Base-by-base conservation (phyloP, 1,139 yeast species). In the Pichia norvegensis region DNA sequence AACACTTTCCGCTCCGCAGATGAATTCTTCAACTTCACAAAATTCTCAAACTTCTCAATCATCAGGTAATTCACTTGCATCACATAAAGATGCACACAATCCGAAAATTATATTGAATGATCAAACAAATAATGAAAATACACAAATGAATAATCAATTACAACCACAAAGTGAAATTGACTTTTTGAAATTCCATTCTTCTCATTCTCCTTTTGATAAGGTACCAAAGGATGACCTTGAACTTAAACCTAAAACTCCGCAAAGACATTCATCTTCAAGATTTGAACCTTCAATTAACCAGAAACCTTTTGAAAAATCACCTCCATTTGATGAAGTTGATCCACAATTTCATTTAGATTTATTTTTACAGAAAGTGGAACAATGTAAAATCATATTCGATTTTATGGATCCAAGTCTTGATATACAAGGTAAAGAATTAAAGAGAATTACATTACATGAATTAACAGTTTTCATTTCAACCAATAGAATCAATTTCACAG, bases 381-480 rank as follows among this genome's bases (percentile, higher is more conserved):
- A 94, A 67, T 92, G 98, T 70, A 87, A 86, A 63, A 80, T 88
- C 38, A 79, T 92, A 71, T 92, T 92, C 69, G 97, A 92, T 67
- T 92, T 92, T 62, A 78, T 80, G 60, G 97, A 92, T 65, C 95
- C 97, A 8, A 84, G 95, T 13, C 80, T 81, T 49, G 97, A 92
- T 65, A 79, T 88, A 46, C 79, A 85, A 57, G 97, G 97, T 44
- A 92, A 92, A 63, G 97, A 92, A 62, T 78, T 90, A 59, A 92
- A 92, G 66, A 73, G 95, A 51, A 73, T 79, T 46, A 87, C 97
- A 1, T 71, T 94, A 47, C 90, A 84, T 61, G 97, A 92, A 64
- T 76, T 92, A 57, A 83, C 88, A 49, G 95, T 87, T 54, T 92
- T 86, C 61, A 84, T 92, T 44, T 52, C 60, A 21, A 80, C 94